These are phyloP conservation scores for Leishmania tarentolae DNA, from an alignment of 208 protist genomes.

Conservation along the genomic window DNA sequence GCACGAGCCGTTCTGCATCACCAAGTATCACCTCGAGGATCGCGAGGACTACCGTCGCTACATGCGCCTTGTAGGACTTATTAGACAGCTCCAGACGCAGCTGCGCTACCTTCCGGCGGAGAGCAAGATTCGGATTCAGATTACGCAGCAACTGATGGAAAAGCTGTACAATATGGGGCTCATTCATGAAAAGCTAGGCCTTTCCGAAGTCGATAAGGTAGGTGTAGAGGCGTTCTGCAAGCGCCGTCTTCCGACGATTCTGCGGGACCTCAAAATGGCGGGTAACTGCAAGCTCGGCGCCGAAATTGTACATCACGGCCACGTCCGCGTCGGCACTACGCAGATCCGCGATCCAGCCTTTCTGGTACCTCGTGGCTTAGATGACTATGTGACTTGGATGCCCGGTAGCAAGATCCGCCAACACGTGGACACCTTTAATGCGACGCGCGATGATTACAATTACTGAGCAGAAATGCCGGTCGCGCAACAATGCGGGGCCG, in stretches of 20 bases:
- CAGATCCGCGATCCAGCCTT: conserved; percentile 90
- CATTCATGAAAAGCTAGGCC: conserved; percentile 82
- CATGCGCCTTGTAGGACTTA: conserved; percentile 85
- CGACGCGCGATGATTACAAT: conserved; percentile 85
- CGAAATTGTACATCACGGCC: conserved; percentile 87
- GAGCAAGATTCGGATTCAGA: conserved; percentile 88
- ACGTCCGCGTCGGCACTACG: conserved; percentile 87
- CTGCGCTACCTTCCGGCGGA: conserved; percentile 87
- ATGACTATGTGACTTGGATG: conserved; percentile 92
- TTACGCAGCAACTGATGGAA: conserved; percentile 90
- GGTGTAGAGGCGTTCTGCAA: conserved; percentile 90
- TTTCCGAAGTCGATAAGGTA: conserved; percentile 90
- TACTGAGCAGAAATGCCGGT: conserved; percentile 30
- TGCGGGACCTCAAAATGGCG: conserved; percentile 88
- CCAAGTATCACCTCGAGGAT: conserved; percentile 93
- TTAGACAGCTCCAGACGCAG: conserved; percentile 86
- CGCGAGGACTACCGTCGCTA: conserved; percentile 94
- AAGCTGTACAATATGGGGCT: conserved; percentile 93
- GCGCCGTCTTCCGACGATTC: conserved; percentile 85
- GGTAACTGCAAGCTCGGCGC: conserved; percentile 87
- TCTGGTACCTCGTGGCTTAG: conserved; percentile 80
- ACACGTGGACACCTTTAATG: conserved; percentile 89
- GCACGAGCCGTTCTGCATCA: conserved; percentile 92
- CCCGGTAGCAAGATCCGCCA: conserved; percentile 88
- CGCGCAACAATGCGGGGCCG: neutral